Percentiles rank a stretch among this genome's conserved stretches.
Conservation (phyloP, 768 basidiomycete genomes). For the Tylopilus rubrobrunneus region DNA sequence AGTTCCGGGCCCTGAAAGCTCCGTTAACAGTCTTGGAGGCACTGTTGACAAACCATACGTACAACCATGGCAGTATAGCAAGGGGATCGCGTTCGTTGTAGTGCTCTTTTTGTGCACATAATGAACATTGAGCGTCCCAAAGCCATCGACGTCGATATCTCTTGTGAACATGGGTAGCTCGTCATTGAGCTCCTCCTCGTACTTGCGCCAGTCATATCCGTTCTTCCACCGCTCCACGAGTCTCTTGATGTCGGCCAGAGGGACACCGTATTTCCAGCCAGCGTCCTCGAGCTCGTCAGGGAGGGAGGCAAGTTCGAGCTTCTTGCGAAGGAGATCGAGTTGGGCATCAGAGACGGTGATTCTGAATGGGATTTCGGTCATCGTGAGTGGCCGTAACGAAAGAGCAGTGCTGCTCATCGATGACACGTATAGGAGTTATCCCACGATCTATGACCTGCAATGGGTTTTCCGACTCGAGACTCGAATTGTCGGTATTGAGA, state of each 20-base stretch:
- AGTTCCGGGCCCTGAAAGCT: slow-evolving; percentile 47
- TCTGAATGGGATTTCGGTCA: slow-evolving; percentile 42
- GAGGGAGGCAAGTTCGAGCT: slow-evolving; percentile 45
- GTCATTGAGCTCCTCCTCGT: slow-evolving; percentile 48
- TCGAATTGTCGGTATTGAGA: too few species aligned
- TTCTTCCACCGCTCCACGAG: slow-evolving; percentile 48
- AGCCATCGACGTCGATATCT: slow-evolving; percentile 45
- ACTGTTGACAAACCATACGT: too few species aligned
- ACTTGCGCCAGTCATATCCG: slow-evolving; percentile 53
- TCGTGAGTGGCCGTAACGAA: neutral
- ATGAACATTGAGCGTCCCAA: slow-evolving; percentile 50
- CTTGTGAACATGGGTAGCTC: slow-evolving; percentile 53
- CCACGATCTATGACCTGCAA: too few species aligned
- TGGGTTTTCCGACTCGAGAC: too few species aligned
- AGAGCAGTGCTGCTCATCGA: too few species aligned
- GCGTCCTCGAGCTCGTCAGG: slow-evolving; percentile 57
- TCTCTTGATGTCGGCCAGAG: slow-evolving; percentile 46
- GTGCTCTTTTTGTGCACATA: slow-evolving; percentile 54
- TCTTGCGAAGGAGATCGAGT: slow-evolving; percentile 39
- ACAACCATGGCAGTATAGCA: slow-evolving; percentile 64
- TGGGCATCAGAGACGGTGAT: slow-evolving; percentile 43
- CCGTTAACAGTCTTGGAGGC: too few species aligned
- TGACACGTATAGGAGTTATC: too few species aligned
- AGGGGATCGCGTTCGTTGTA: slow-evolving; percentile 45
- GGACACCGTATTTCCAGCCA: slow-evolving; percentile 48